A percentile compares a stretch with the other conserved stretches of the same genome.
Conservation (phyloP, 768 basidiomycete species). For the Pulveroboletus ravenelii region DNA sequence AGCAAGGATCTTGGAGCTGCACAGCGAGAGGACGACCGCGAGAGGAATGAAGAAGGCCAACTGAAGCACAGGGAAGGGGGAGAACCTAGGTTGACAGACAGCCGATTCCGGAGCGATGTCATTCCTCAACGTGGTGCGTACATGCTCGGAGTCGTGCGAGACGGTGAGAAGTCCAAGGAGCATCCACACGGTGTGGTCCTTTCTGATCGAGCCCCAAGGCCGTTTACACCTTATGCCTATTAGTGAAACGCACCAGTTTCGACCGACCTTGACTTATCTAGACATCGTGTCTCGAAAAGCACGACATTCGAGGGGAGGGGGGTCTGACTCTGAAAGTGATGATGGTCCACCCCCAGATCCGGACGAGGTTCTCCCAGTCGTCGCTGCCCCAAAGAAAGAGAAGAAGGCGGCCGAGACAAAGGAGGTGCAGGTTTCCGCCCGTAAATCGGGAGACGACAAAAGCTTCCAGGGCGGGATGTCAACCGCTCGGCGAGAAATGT, state of each 20-base stretch:
- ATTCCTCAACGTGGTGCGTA: slow-evolving; percentile 60
- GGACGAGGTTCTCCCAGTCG: slow-evolving; percentile 54
- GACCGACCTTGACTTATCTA: slow-evolving; percentile 78
- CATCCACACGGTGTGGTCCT: not conserved
- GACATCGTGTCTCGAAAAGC: slow-evolving; percentile 65
- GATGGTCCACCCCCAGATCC: slow-evolving; percentile 79
- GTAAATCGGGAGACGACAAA: slow-evolving; percentile 62
- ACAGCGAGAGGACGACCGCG: slow-evolving; percentile 67
- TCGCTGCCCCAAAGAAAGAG: slow-evolving; percentile 47
- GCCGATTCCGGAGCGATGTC: slow-evolving; percentile 69
- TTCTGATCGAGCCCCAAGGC: slow-evolving; percentile 38
- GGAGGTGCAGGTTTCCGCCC: slow-evolving; percentile 74
- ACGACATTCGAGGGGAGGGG: slow-evolving; percentile 45
- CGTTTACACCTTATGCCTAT: slow-evolving; percentile 76
- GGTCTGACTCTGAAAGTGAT: slow-evolving; percentile 65
- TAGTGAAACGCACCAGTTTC: slow-evolving; percentile 73
- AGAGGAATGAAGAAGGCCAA: slow-evolving; percentile 65
- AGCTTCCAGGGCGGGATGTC: slow-evolving; percentile 64
- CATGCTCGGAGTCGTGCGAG: slow-evolving; percentile 72
- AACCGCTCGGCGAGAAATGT: slow-evolving; percentile 68
- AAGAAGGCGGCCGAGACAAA: slow-evolving; percentile 56
- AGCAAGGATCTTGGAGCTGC: slow-evolving; percentile 63
- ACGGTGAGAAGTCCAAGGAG: slow-evolving; percentile 44
- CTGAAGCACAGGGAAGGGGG: slow-evolving; percentile 44
- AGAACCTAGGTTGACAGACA: slow-evolving; percentile 62